Base-by-base conservation (phyloP, 495 filamentous ascomycete genomes). In the Xylaria sp. region DNA sequence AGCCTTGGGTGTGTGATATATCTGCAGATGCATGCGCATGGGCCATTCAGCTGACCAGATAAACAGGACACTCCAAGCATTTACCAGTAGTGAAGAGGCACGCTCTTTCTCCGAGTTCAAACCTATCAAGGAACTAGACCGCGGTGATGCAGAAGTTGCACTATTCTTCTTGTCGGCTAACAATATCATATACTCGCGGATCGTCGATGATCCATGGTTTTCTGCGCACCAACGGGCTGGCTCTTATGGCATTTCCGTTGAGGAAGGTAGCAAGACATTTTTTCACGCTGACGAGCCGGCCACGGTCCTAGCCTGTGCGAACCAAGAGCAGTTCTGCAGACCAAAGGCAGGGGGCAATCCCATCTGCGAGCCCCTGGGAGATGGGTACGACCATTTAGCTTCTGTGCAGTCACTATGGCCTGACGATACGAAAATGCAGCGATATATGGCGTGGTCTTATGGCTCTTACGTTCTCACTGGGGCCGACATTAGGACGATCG, bases 1-100 rank as follows among this genome's bases (percentile, higher is more conserved):
- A 58, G 53, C 3, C 53, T 58, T 15, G 29, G 29, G 53, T 58
- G n/a, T 17, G 53, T 35, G 29, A 33, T 31, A n/a, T 2, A 33
- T 35, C 26, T 2, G 2, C 17, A 17, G 52, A 58, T 33, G 12
- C 26, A 35, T 58, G 7, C 1, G 3, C 14, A 3, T 35, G 9
- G 35, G 14, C 29, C n/a, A 58, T 35, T 8, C 1, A 35, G 31
- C 15, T 58, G 55, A 58, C 31, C 0, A 58, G 14, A 57, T 9
- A 19, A n/a, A 37, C 55, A 58, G 55, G n/a, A 58, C 55, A 17
- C 55, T 58, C 17, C 55, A 58, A 33, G 55, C 55, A 5, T 58
- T 14, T 58, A 35, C 15, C 2, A 58, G 31, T 8, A 58, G 29
- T 58, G 55, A 58, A 9, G 55, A 58, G 17, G 55, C 26, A 19